Percentiles rank a stretch among this genome's conserved stretches.
Conservation (phyloP, 495 filamentous ascomycete genomes). For the Rostrohypoxylon terebratum region DNA sequence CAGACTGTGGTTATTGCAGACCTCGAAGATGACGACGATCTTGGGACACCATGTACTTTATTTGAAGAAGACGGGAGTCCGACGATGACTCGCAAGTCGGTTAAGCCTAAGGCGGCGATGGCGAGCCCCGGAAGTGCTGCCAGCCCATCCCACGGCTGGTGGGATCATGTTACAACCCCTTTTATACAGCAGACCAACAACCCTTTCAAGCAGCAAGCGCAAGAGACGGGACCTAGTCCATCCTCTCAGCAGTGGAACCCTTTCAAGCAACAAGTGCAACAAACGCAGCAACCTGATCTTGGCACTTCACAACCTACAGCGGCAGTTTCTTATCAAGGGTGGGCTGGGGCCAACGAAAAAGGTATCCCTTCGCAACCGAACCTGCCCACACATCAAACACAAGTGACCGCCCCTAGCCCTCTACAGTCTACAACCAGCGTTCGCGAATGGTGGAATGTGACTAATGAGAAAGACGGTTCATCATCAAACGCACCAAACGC, state of each 20-base stretch:
- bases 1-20: slow-evolving; percentile 28
- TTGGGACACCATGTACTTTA: slow-evolving; percentile 53
- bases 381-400: slow-evolving; percentile 1
- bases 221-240: slow-evolving; percentile 38
- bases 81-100: slow-evolving; percentile 48
- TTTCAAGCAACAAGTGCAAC: slow-evolving; percentile 29
- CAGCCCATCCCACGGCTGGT: slow-evolving; percentile 82
- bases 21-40: slow-evolving; percentile 46
- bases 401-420: slow-evolving; percentile 4
- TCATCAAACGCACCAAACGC: slow-evolving; percentile 27
- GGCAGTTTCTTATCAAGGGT: slow-evolving; percentile 48
- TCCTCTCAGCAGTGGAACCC: slow-evolving; percentile 34
- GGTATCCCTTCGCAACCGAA: slow-evolving; percentile 31
- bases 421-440: background rate
- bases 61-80: slow-evolving; percentile 64
- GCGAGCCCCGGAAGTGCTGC: slow-evolving; percentile 58
- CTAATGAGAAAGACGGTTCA: slow-evolving; percentile 47
- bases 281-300: slow-evolving; percentile 16
- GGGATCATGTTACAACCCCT: slow-evolving; percentile 86
- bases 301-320: slow-evolving; percentile 3
- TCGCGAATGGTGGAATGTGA: slow-evolving; percentile 54
- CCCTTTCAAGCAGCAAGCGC: slow-evolving; percentile 50
- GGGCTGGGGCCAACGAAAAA: slow-evolving; percentile 52
- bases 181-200: slow-evolving; percentile 62
- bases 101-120: slow-evolving; percentile 43